These are phyloP conservation scores for Boletellus dicymbophilus DNA, from an alignment of 1,284 basidiomycete species.

Conservation along the genomic window DNA sequence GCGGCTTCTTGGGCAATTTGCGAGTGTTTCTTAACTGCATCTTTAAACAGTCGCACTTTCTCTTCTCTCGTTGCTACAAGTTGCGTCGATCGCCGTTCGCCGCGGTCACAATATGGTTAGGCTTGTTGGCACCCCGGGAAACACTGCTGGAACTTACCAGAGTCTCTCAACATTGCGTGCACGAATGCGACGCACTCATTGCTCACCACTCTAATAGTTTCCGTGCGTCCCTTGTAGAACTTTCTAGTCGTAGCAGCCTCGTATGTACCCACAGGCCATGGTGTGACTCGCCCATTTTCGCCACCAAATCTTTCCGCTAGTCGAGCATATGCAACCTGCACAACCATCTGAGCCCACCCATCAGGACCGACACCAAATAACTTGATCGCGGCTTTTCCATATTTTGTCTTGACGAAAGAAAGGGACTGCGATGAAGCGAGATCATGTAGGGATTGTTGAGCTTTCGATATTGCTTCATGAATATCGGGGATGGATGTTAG, in stretches of 20 bases:
- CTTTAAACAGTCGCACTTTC: conserved; percentile 58
- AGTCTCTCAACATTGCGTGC: conserved; percentile 65
- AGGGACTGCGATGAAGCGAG: conserved; percentile 73
- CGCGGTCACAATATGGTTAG: neutral
- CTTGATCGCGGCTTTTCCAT: conserved; percentile 91
- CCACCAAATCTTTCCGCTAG: conserved; percentile 41
- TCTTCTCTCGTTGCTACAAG: conserved; percentile 41
- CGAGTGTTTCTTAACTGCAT: conserved; percentile 73
- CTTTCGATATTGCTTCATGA: conserved; percentile 50
- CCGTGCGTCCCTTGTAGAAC: conserved; percentile 87
- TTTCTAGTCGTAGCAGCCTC: conserved; percentile 86
- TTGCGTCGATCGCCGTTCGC: conserved; percentile 1
- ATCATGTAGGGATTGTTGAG: conserved; percentile 57
- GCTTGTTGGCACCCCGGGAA: neutral
- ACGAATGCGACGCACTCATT: conserved; percentile 75
- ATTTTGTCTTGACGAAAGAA: conserved; percentile 66
- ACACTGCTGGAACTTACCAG: conserved; percentile 17
- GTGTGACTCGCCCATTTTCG: conserved; percentile 38
- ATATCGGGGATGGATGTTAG: conserved; percentile 47
- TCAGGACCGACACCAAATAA: conserved; percentile 84
- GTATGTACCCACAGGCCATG: conserved; percentile 68
- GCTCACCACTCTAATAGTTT: conserved; percentile 82
- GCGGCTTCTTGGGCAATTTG: conserved; percentile 71
- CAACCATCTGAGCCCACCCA: conserved; percentile 90
- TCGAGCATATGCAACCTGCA: conserved; percentile 84